phyloP scores from a whole-genome alignment of 2,329 filamentous ascomycete species.

The Trichoderma citrinoviride region DNA sequence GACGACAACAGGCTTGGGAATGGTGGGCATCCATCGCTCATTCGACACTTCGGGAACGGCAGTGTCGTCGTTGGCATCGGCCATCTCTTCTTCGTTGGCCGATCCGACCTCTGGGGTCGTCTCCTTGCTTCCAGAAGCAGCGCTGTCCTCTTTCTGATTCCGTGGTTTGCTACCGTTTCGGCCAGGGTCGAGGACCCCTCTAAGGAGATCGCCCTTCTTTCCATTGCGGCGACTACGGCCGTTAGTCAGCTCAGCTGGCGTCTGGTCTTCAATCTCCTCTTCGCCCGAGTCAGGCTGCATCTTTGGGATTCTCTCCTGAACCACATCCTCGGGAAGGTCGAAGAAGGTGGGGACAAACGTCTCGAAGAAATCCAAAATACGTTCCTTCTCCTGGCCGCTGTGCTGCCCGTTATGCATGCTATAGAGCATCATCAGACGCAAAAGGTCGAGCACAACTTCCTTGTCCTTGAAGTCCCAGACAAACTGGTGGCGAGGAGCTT shows the following conservation, averaged over 20 bases:
- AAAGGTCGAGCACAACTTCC: conserved; percentile 61
- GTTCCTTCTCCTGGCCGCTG: conserved; percentile 69
- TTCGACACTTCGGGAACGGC: conserved; percentile 60
- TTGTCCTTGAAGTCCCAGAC: conserved; percentile 71
- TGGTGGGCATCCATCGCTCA: conserved; percentile 62
- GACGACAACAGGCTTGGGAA: conserved; percentile 55
- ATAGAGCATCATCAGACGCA: conserved; percentile 63
- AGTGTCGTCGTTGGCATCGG: conserved; percentile 57
- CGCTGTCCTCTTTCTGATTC: conserved; percentile 75
- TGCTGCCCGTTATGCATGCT: conserved; percentile 68
- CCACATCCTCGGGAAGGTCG: conserved; percentile 67
- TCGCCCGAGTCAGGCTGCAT: conserved; percentile 69
- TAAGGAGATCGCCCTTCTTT: conserved; percentile 77
- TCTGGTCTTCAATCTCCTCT: conserved; percentile 72
- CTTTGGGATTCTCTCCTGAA: conserved; percentile 64
- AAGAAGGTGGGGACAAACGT: conserved; percentile 76
- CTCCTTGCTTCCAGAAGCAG: conserved; percentile 74
- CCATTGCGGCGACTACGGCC: conserved; percentile 66
- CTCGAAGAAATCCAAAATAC: conserved; percentile 72
- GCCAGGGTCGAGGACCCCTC: conserved; percentile 78
- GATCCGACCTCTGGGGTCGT: conserved; percentile 83
- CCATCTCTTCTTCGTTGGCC: conserved; percentile 72
- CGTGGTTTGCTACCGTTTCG: conserved; percentile 69
- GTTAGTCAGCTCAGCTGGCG: conserved; percentile 68
- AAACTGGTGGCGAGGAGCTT: conserved; percentile 68